Base-by-base conservation (phyloP, 2,329 filamentous ascomycete genomes). In the Xylaria sp. region DNA sequence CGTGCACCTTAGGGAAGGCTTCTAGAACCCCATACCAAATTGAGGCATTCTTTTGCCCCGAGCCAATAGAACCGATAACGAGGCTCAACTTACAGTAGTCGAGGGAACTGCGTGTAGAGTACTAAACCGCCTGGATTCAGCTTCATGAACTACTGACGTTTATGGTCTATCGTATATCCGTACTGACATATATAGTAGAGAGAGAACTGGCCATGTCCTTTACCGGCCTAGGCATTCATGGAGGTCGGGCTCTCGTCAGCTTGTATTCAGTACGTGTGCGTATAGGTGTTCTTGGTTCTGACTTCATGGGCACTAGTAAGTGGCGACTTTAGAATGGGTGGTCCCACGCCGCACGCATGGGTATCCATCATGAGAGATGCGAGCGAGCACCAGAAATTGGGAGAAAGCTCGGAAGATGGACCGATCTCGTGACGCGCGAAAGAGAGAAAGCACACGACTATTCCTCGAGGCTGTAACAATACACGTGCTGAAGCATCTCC, bases 51-150 rank as follows among this genome's bases (percentile, higher is more conserved):
- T 28, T 21, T 37, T 47, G 37, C 38, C 25, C 37, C 45, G 37
- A 47, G 38, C 56, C 61, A 60, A 63, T 63, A 56, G 52, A 40
- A 47, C 61, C 57, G 33, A 64, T 64, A 53, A 42, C 60, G 61
- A 64, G 57, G 61, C 61, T 64, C 57, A 64, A 64, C 46, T 47
- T 31, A 31, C 43, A n/a, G n/a, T n/a, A n/a, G n/a, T n/a, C n/a
- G n/a, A 23, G 14, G 15, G 21, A 35, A 45, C 50, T 14, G 38
- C 38, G 28, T 33, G 37, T 15, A 43, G 35, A 59, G 12, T 19
- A 23, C 46, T 25, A 51, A 35, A 19, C 57, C 31, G 23, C 40
- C 35, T 11, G n/a, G 31, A 15, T 35, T 42, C 50, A 60, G 42
- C 57, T 60, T 33, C 35, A 35, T 42, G 42, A 49, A 43, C 46